A percentile compares a stretch with the other conserved stretches of the same genome.
phyloP scores from a whole-genome alignment of 352 stramenopile species.

The Phytophthora fragariaefolia region DNA sequence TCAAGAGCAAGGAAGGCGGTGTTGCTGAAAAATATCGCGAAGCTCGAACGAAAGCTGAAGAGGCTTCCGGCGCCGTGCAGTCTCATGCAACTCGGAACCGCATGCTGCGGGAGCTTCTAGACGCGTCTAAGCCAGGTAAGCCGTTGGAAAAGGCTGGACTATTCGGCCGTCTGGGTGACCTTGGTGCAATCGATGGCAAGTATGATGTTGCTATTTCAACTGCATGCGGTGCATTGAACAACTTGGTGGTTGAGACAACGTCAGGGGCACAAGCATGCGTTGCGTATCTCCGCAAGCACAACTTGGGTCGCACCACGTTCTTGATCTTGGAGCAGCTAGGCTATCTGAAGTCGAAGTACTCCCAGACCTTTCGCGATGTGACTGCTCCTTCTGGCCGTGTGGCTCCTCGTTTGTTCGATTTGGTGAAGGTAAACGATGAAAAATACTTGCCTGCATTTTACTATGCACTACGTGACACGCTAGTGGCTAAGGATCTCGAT shows the following conservation, averaged over 20 bases:
- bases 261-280: constrained; percentile 96
- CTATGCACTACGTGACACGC: constrained; percentile 96
- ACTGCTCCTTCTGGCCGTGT: constrained; percentile 52
- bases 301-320: constrained; percentile 97
- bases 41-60: constrained; percentile 80
- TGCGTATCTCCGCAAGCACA: constrained; percentile 95
- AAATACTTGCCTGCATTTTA: constrained; percentile 96
- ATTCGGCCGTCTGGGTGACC: constrained; percentile 96
- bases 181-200: constrained; percentile 95
- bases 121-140: constrained; percentile 90
- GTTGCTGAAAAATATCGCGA: constrained; percentile 67
- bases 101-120: constrained; percentile 91
- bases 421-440: constrained; percentile 89
- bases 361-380: constrained; percentile 67
- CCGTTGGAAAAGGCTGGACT: constrained; percentile 94
- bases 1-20: constrained; percentile 55
- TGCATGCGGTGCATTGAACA: constrained; percentile 95
- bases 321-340: constrained; percentile 98
- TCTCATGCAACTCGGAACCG: constrained; percentile 75
- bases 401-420: constrained; percentile 86
- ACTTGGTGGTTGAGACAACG: constrained; percentile 98
- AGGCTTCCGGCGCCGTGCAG: constrained; percentile 68
- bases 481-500: constrained; percentile 97
- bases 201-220: constrained; percentile 99
- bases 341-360: constrained; percentile 75